Evolutionary conservation across 768 basidiomycete species (phyloP).

Genomic region (Leccinum longicurvipes): DNA sequence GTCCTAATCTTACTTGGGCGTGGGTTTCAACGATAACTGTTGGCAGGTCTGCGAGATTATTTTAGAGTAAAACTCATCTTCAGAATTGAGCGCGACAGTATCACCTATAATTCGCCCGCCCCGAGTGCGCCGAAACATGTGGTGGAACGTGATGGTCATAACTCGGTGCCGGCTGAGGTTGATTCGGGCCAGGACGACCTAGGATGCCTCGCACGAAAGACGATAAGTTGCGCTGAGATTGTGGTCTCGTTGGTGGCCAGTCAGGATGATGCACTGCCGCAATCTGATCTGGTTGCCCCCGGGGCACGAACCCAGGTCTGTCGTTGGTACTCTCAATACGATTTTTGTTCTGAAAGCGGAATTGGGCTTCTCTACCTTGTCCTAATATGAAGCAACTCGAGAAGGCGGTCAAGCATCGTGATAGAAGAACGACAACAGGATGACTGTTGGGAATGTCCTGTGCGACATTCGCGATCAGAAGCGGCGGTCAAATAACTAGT

Average conservation of each 20-base stretch:
- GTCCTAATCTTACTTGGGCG: not conserved
- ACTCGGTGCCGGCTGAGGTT: not conserved
- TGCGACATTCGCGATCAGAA: not conserved
- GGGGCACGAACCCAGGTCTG: conserved; percentile 7
- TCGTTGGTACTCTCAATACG: not conserved
- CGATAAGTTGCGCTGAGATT: not conserved
- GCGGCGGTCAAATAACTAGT: not conserved
- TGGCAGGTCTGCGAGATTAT: not conserved
- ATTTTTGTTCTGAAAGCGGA: not conserved
- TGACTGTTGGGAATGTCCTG: not conserved
- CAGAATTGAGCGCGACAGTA: not conserved
- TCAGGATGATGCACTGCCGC: not conserved
- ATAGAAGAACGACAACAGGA: not conserved
- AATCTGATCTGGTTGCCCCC: not conserved
- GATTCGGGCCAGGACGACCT: not conserved
- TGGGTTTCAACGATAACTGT: not conserved
- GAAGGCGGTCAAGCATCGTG: not conserved
- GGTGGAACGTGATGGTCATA: not conserved
- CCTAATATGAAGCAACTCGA: not conserved
- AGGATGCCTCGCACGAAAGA: not conserved
- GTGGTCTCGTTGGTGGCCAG: not conserved
- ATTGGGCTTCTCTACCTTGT: not conserved
- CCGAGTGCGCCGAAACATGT: not conserved
- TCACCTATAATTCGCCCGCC: not conserved
- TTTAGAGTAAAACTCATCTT: not conserved